These are phyloP conservation scores for Platismatia glauca DNA, from an alignment of 495 filamentous ascomycete species.

Conservation along the genomic window DNA sequence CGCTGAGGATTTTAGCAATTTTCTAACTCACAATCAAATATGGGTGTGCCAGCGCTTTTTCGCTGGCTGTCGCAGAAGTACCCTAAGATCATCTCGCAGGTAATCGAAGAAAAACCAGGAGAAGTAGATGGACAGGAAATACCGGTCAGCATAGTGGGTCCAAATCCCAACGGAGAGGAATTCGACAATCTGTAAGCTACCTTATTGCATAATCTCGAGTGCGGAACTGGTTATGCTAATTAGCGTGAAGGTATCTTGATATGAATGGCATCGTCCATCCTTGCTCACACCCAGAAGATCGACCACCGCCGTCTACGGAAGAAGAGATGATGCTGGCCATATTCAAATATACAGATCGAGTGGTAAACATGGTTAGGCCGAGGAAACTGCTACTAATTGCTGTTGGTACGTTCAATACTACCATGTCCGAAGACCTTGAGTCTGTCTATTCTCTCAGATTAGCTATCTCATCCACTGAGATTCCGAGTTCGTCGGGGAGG, in stretches of 20 bases:
- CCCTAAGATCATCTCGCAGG: constrained; percentile 87
- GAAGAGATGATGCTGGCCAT: constrained; percentile 99
- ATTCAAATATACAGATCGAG: constrained; percentile 94
- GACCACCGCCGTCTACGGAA: constrained; percentile 80
- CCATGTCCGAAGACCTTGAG: constrained; percentile 7
- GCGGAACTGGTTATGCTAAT: neutral
- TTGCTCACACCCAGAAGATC: constrained; percentile 94
- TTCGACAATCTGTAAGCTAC: constrained; percentile 80
- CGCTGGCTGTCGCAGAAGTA: constrained; percentile 93
- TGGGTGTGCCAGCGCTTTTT: constrained; percentile 93
- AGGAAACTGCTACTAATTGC: constrained; percentile 95
- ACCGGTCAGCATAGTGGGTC: constrained; percentile 70
- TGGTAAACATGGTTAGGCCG: constrained; percentile 96
- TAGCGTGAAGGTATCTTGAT: constrained; percentile 46
- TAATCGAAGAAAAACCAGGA: constrained; percentile 75
- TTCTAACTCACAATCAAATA: constrained; percentile 33
- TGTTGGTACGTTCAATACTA: constrained; percentile 59
- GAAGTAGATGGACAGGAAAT: constrained; percentile 70
- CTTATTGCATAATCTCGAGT: neutral
- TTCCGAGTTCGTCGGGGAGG: constrained; percentile 15
- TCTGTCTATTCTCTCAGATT: neutral
- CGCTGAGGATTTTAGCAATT: neutral
- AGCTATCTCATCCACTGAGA: constrained; percentile 12
- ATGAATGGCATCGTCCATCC: constrained; percentile 99
- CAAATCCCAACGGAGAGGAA: constrained; percentile 96